Percentiles rank a stretch among this genome's conserved stretches.
phyloP scores from a whole-genome alignment of 2,329 filamentous ascomycete genomes.

The Epichloe gansuensis region DNA sequence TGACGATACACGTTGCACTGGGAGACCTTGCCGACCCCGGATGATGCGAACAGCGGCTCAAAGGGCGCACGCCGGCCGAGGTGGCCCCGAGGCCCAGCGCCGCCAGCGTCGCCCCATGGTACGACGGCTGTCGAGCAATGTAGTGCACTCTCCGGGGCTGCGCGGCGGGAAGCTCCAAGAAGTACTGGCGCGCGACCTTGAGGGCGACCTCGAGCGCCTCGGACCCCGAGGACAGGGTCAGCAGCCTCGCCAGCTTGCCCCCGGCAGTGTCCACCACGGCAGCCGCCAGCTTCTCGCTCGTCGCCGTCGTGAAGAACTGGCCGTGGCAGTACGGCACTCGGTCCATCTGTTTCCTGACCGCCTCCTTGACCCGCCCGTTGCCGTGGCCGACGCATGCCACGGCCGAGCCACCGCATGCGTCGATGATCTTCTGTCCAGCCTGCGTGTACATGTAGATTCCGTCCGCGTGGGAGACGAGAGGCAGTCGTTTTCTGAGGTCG shows the following conservation, averaged over 20 bases:
- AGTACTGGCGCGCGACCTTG: conserved; percentile 38
- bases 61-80: no score
- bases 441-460: no score
- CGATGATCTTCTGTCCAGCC: neutral
- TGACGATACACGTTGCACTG: no score
- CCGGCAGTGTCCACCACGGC: conserved; percentile 13
- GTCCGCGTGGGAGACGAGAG: no score
- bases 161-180: conserved; percentile 21
- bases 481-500: no score
- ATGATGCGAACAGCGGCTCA: no score
- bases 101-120: conserved; percentile 26
- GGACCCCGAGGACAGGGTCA: conserved; percentile 14
- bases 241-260: conserved; percentile 13
- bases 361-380: conserved; percentile 40
- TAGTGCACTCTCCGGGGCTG: conserved; percentile 26
- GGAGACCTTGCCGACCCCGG: no score
- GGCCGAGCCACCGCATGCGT: conserved; percentile 20
- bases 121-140: conserved; percentile 32
- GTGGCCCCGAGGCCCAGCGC: no score
- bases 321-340: conserved; percentile 18
- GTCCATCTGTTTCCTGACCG: conserved; percentile 43
- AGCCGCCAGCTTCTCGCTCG: conserved; percentile 18
- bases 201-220: conserved; percentile 34
- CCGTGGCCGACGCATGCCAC: conserved; percentile 54
- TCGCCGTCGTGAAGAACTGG: conserved; percentile 13